Conservation (phyloP, 108 stramenopile genomes). For the Epipyxis sp. region DNA sequence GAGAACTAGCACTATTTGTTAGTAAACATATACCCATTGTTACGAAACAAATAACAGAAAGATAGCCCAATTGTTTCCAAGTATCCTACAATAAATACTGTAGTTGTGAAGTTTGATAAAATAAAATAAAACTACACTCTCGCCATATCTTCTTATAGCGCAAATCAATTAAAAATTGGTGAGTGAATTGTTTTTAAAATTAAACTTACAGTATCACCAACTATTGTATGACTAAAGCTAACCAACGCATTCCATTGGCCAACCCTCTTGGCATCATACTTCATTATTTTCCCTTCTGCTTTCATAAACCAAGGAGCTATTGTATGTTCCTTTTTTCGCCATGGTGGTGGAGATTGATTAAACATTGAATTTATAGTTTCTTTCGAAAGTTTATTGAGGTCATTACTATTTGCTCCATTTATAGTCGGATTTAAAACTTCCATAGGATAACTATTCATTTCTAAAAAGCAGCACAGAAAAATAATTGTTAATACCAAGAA, state of each 20-base stretch:
- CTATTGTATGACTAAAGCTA: too few species aligned
- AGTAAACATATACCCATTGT: not conserved
- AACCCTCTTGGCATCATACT: not conserved
- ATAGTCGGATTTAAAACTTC: too few species aligned
- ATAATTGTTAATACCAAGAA: too few species aligned
- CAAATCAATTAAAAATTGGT: not conserved
- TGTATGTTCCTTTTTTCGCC: not conserved
- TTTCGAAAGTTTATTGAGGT: too few species aligned
- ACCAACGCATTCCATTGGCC: not conserved
- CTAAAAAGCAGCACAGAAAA: too few species aligned
- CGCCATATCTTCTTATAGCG: not conserved
- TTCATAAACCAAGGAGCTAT: not conserved
- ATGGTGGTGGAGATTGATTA: not conserved
- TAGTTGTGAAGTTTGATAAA: not conserved
- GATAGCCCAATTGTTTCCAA: not conserved
- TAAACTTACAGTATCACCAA: too few species aligned
- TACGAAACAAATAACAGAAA: not conserved
- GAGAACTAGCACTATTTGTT: not conserved
- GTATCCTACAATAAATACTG: not conserved
- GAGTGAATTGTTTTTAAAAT: not conserved
- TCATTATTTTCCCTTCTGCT: not conserved
- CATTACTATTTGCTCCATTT: too few species aligned
- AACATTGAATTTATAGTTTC: not conserved
- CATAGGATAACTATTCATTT: too few species aligned
- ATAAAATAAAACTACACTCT: not conserved